phyloP scores from a whole-genome alignment of 495 filamentous ascomycete species.

The Xylaria flabelliformis region DNA sequence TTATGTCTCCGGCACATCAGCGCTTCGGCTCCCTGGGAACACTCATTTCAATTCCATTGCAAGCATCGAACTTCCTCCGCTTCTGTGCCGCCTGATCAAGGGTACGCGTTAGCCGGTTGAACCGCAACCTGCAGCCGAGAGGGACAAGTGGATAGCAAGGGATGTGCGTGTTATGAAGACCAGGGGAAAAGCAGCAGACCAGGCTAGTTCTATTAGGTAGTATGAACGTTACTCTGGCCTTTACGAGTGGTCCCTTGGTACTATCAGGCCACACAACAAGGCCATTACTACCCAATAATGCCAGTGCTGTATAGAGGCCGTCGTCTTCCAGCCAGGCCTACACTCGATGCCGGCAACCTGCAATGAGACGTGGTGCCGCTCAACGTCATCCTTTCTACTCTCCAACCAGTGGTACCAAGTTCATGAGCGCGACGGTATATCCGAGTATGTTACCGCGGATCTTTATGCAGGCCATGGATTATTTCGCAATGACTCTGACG shows the following conservation, averaged over 20 bases:
- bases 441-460: conserved; percentile 10
- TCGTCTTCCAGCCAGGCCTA: conserved; percentile 11
- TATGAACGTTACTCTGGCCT: conserved; percentile 28
- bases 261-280: conserved; percentile 28
- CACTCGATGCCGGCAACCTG: conserved; percentile 17
- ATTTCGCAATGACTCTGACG: not conserved
- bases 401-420: conserved; percentile 6
- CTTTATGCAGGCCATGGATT: conserved; percentile 5
- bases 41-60: conserved; percentile 14
- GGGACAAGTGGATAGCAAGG: conserved; percentile 31
- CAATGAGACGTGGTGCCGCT: conserved; percentile 24
- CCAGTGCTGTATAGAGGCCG: conserved; percentile 15
- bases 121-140: conserved; percentile 28
- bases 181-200: conserved; percentile 20
- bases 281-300: conserved; percentile 27
- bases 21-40: conserved; percentile 8
- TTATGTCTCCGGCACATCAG: conserved; percentile 16
- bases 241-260: conserved; percentile 23
- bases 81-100: conserved; percentile 15
- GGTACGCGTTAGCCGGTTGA: conserved; percentile 26
- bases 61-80: conserved; percentile 10
- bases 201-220: conserved; percentile 30
- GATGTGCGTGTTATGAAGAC: conserved; percentile 18
- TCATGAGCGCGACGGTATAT: conserved; percentile 8
- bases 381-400: conserved; percentile 10